Evolutionary conservation across 2,329 filamentous ascomycete species (phyloP), one percentile per base, ranked within the genome.

Genomic region (Aureobasidium zeae): DNA sequence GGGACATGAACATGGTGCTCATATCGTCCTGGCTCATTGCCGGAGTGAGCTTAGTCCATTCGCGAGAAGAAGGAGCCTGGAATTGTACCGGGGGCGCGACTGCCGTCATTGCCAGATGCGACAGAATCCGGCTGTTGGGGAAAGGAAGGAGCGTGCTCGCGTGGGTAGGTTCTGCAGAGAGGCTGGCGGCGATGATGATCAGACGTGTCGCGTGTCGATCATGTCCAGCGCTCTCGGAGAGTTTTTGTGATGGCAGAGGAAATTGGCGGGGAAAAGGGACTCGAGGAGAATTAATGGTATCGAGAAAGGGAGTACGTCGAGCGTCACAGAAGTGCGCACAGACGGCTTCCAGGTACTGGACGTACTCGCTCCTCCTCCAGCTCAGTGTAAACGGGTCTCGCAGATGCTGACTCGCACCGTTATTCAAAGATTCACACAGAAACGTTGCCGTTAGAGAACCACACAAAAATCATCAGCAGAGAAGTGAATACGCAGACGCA

Each of bases 11-110:
- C 63, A 93, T 86, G 63, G 83, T 81, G 67, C 83, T 79, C 53
- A 82, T 78, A 65, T 94, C 86, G 69, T 94, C 86, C 62, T 80
- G 69, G 67, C 83, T 85, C 78, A 86, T 84, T 59, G 81, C 73
- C 69, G 75, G 72, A 55, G 77, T 67, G 61, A 72, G 71, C 67
- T 73, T 77, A 70, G 66, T 58, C 68, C 65, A 66, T 63, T 70
- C 76, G 76, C 76, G 79, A 76, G 72, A 72, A 65, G 74, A 66
- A 57, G 72, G 70, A 58, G 72, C 73, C 67, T 79, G 74, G 58
- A 79, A 75, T 60, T 72, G 75, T 55, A 76, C 70, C 51, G 75
- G 75, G 64, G 75, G 74, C 59, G 76, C 77, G 59, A 81, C 77
- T 58, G 77, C 77, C 69, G 77, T 81, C 76, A 80, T 80, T 58